A percentile compares a stretch with the other conserved stretches of the same genome.
Conservation (phyloP, 805 yeast genomes). For the Saccharomycopsis babjevae region DNA sequence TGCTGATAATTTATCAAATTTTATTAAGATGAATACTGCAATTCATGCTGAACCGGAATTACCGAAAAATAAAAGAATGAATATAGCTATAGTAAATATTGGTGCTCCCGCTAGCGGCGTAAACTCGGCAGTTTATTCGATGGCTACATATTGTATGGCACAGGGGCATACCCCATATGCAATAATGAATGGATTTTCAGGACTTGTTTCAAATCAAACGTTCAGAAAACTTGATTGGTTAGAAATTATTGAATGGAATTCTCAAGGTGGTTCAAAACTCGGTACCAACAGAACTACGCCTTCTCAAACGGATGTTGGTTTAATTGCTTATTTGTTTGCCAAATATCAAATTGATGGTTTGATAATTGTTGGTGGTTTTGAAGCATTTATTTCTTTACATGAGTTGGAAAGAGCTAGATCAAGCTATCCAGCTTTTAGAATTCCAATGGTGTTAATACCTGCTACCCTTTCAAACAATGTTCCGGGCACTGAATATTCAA, state of each 20-base stretch:
- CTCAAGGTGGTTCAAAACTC: constrained; percentile 68
- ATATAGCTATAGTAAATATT: constrained; percentile 61
- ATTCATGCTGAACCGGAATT: constrained; percentile 54
- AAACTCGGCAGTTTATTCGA: constrained; percentile 68
- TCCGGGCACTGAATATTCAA: constrained; percentile 72
- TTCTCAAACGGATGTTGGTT: constrained; percentile 53
- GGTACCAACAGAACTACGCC: constrained; percentile 75
- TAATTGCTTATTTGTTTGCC: constrained; percentile 62
- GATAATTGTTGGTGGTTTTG: constrained; percentile 73
- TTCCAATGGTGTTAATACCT: constrained; percentile 71
- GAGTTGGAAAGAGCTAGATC: constrained; percentile 51
- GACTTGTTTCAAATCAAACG: constrained; percentile 53
- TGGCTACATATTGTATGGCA: constrained; percentile 65
- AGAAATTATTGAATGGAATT: constrained; percentile 64
- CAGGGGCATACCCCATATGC: constrained; percentile 66
- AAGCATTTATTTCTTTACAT: constrained; percentile 62
- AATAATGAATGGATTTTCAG: constrained; percentile 65
- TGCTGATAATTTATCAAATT: constrained; percentile 52
- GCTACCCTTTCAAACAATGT: constrained; percentile 75
- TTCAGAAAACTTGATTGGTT: constrained; percentile 55
- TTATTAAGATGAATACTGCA: constrained; percentile 56
- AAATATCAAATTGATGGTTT: constrained; percentile 62
- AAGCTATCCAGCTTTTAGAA: constrained; percentile 59
- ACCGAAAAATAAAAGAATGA: constrained; percentile 43
- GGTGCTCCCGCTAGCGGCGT: constrained; percentile 79